Evolutionary conservation across 1,284 basidiomycete species (phyloP), one percentile per base, ranked within the genome.

Genomic region (Rhodotorula sp.): DNA sequence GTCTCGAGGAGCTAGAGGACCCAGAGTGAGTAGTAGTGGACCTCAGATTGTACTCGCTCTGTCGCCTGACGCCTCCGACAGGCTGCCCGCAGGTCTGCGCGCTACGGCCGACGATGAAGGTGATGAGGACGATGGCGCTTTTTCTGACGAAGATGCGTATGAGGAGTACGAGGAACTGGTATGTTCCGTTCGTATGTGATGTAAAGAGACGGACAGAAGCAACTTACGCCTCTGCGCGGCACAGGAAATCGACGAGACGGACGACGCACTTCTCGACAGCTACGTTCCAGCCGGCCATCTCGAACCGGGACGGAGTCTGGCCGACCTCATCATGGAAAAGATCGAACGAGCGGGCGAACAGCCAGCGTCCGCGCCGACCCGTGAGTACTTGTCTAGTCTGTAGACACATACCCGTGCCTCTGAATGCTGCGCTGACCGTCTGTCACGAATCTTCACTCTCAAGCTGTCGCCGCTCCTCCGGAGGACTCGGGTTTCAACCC

Each of bases 261-360:
- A 97, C 43, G 63, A 95, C 81, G 87, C 90, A 76, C 89, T 92
- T 16, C 84, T 97, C 31, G 92, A 96, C 76, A 86, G 89, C 20
- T 84, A 96, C 31, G 85, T 91, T 58, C 91, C 79, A 84, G 87
- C 26, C 26, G 77, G 77, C 3, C 65, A 73, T 46, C 64, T 78
- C 3, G 87, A 87, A 43, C 89, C 90, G 79, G 88, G 92, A 48
- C 87, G 88, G 80, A 97, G 93, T 7, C 85, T 99, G 26, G 96
- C 96, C 31, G 96, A 99, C 81, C 85, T 99, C 51, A 99, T 99
- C 74, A 93, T 99, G 81, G 87, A 91, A 54, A 97, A 98, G 83
- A 86, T 99, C 64, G 87, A 67, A 85, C 63, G 54, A 57, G 54
- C 70, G 86, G 89, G 78, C 80, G 52, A 64, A 70, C 86, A n/a